Evolutionary conservation across 805 yeast genomes (phyloP).

Genomic region (Zygoascus flipseniorum): DNA sequence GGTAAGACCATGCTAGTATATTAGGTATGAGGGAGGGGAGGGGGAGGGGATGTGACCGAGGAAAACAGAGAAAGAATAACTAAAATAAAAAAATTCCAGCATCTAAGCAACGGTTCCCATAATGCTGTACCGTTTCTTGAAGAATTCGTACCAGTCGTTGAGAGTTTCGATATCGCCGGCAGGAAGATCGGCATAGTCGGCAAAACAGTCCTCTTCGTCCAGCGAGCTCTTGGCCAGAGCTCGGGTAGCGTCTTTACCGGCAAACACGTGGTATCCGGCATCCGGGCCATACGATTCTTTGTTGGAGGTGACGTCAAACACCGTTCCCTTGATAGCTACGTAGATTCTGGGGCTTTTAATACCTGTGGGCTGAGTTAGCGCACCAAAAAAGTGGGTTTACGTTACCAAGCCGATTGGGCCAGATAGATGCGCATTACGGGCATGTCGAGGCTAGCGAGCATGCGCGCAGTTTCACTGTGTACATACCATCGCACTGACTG

Average conservation of each 20-base stretch:
- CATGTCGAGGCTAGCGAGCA: no score
- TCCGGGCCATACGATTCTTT: constrained; percentile 68
- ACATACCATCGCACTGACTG: neutral
- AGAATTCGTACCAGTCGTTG: constrained; percentile 66
- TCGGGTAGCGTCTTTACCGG: constrained; percentile 71
- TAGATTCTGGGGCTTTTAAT: constrained; percentile 41
- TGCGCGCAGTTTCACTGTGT: no score
- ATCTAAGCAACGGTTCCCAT: constrained; percentile 28
- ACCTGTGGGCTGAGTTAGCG: constrained; percentile 22
- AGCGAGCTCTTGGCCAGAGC: constrained; percentile 65
- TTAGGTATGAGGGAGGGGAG: no score
- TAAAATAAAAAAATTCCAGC: neutral
- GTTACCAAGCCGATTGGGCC: no score
- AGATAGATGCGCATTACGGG: no score
- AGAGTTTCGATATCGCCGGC: constrained; percentile 53
- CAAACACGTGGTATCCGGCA: constrained; percentile 58
- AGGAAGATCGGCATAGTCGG: constrained; percentile 35
- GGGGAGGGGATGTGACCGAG: no score
- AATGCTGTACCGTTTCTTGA: constrained; percentile 45
- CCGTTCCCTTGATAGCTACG: constrained; percentile 66
- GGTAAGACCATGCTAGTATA: no score
- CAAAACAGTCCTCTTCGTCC: constrained; percentile 42
- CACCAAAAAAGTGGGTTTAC: no score
- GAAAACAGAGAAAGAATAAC: no score
- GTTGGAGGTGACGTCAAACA: constrained; percentile 71